Conservation (phyloP, 352 stramenopile species). For the Pythium dissotocum region DNA sequence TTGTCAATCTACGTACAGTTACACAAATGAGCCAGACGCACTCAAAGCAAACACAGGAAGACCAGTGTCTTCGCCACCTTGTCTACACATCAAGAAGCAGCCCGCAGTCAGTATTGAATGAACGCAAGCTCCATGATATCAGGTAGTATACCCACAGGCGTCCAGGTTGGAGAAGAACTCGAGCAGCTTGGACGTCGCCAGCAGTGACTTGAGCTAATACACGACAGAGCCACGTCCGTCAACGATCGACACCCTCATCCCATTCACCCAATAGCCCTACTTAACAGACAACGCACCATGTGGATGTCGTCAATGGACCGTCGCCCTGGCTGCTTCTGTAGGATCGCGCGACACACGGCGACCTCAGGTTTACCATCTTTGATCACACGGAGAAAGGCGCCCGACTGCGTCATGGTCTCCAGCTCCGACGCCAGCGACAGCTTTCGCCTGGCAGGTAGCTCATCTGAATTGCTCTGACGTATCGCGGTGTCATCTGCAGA, state of each 20-base stretch:
- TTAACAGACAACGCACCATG: conserved; percentile 33
- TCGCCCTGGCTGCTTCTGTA: conserved; percentile 51
- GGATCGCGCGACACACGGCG: conserved; percentile 47
- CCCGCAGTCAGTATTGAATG: not conserved
- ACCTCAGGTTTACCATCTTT: conserved; percentile 52
- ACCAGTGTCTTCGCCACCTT: not conserved
- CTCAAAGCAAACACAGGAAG: too few relatives aligned
- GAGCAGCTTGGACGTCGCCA: conserved; percentile 70
- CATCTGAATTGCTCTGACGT: not conserved
- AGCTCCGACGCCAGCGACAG: conserved; percentile 35
- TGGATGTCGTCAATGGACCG: conserved; percentile 76
- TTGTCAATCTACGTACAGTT: conserved; percentile 41
- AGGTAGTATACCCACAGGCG: conserved; percentile 45
- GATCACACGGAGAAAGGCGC: conserved; percentile 27
- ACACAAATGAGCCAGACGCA: too few relatives aligned
- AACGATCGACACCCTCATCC: not conserved
- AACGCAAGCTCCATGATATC: not conserved
- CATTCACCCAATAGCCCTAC: too few relatives aligned
- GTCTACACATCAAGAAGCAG: not conserved
- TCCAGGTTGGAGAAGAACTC: conserved; percentile 84
- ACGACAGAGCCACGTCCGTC: not conserved
- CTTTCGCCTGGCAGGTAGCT: conserved; percentile 12
- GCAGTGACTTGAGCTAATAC: conserved; percentile 63
- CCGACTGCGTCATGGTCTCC: conserved; percentile 30
- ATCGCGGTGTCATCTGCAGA: not conserved